Evolutionary conservation across 371 early-diverging fungal species (phyloP).

Genomic region (Umbelopsis sp.): DNA sequence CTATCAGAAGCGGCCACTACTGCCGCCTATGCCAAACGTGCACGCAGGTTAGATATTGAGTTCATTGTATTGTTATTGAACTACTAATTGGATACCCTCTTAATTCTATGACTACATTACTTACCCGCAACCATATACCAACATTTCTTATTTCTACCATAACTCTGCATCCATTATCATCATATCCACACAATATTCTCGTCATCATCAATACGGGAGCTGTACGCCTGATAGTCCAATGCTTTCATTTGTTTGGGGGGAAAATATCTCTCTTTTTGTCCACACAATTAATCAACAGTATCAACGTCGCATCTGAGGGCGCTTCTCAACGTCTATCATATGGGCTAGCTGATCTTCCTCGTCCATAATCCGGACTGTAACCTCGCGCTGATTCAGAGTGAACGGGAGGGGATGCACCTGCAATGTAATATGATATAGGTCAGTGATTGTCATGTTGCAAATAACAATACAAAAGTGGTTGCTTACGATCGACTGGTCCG

Average conservation of each 20-base stretch:
- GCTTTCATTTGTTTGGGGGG: neutral
- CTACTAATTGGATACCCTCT: too few relatives aligned
- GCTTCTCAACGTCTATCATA: constrained; percentile 19
- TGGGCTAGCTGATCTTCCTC: constrained; percentile 18
- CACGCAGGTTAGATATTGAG: too few relatives aligned
- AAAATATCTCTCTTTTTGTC: neutral
- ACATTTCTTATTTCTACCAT: too few relatives aligned
- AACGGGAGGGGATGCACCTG: constrained; percentile 30
- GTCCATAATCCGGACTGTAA: constrained; percentile 26
- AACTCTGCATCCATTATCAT: too few relatives aligned
- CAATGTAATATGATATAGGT: constrained; percentile 30
- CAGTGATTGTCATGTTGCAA: constrained; percentile 4
- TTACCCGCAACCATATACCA: too few relatives aligned
- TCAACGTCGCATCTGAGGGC: constrained; percentile 3
- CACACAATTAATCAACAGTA: neutral
- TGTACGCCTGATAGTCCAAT: neutral
- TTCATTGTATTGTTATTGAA: too few relatives aligned
- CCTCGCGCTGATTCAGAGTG: constrained; percentile 37
- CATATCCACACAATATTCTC: neutral
- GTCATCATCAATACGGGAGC: neutral
- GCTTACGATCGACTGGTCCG: constrained; percentile 10
- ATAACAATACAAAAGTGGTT: neutral
- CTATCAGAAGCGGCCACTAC: too few relatives aligned
- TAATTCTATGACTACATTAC: too few relatives aligned
- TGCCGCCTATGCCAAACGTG: too few relatives aligned